Evolutionary conservation across 176 grass and related monocot genomes (phyloP).

Genomic region (Metroxylon sagu): DNA sequence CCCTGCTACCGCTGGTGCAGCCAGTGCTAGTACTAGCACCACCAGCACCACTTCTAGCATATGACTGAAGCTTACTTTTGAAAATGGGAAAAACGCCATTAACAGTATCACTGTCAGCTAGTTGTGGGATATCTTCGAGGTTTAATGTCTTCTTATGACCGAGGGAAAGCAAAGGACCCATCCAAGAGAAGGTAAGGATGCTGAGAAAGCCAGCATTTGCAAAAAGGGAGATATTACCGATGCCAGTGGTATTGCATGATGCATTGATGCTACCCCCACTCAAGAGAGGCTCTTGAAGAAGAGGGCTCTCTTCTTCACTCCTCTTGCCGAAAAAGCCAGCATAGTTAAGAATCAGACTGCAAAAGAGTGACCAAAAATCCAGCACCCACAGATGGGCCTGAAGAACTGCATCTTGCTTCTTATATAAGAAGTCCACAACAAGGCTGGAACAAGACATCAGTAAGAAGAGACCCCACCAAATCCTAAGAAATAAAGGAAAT

Average conservation of each 20-base stretch:
- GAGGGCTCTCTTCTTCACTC: background rate
- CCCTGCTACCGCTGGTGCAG: no score
- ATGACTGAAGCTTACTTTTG: slow-evolving; percentile 1
- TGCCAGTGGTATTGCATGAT: background rate
- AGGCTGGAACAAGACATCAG: slow-evolving; percentile 5
- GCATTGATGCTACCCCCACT: background rate
- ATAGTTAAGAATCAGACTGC: background rate
- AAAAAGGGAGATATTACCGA: background rate
- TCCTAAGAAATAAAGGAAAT: slow-evolving; percentile 1
- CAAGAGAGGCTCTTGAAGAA: slow-evolving; percentile 6
- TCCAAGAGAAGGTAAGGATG: slow-evolving; percentile 11
- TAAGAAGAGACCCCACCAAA: slow-evolving; percentile 15
- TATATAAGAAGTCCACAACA: background rate
- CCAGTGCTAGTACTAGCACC: background rate
- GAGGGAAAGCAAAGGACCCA: slow-evolving; percentile 9
- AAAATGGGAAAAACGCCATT: background rate
- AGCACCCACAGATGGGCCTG: background rate
- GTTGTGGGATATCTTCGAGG: slow-evolving; percentile 5
- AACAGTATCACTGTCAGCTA: background rate
- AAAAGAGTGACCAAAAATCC: background rate
- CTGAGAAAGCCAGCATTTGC: background rate
- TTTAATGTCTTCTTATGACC: slow-evolving; percentile 2
- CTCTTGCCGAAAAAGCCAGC: background rate
- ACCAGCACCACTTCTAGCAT: background rate
- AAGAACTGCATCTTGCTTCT: background rate